phyloP scores from a whole-genome alignment of 306 rosid species.

The Pyrus bretschneideri region DNA sequence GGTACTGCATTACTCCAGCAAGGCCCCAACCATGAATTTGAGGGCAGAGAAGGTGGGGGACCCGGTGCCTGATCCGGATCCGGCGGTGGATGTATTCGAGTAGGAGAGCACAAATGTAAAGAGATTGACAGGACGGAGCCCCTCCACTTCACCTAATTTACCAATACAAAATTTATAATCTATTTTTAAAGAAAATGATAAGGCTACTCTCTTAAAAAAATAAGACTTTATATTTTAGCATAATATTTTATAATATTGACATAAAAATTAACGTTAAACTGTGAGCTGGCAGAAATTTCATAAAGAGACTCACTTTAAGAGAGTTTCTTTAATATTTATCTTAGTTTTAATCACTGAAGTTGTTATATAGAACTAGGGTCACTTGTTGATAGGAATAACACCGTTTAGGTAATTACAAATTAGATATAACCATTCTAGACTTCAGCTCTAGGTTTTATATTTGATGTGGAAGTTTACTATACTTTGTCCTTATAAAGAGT shows the following conservation, averaged over 20 bases:
- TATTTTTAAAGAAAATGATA: neutral
- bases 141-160: neutral
- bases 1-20: neutral
- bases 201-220: too few relatives aligned
- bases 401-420: neutral
- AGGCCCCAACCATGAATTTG: constrained; percentile 12
- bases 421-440: neutral
- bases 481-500: too few relatives aligned
- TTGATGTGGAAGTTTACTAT: neutral
- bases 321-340: too few relatives aligned
- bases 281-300: fast-evolving
- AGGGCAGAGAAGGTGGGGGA: neutral
- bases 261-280: too few relatives aligned
- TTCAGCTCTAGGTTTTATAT: neutral
- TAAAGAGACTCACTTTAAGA: too few relatives aligned
- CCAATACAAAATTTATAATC: neutral
- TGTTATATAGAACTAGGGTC: too few relatives aligned
- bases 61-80: constrained; percentile 20
- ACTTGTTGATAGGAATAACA: neutral
- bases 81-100: constrained; percentile 3
- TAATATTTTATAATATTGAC: too few relatives aligned
- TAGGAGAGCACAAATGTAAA: constrained; percentile 7
- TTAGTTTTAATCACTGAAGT: neutral
- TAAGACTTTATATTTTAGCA: too few relatives aligned
- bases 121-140: neutral